Evolutionary conservation across 73 alveolate genomes (phyloP).

Genomic region (Stentor coeruleus): DNA sequence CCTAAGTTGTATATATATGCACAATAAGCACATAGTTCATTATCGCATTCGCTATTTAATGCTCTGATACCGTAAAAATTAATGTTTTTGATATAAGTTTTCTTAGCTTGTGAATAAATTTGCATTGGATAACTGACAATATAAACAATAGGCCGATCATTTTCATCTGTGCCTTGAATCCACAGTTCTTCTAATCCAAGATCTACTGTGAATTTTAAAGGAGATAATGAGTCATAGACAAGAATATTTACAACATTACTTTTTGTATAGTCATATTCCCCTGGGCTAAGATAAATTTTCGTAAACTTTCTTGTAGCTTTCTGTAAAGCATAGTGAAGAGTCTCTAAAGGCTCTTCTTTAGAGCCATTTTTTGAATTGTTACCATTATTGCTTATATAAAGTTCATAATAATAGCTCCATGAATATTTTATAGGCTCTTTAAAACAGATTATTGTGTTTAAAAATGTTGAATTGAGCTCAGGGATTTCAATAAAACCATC

Average conservation of each 20-base stretch:
- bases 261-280: not conserved
- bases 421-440: too few relatives aligned
- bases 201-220: not conserved
- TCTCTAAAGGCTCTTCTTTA: not conserved
- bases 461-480: too few relatives aligned
- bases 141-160: too few relatives aligned
- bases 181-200: not conserved
- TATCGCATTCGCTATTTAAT: not conserved
- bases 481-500: too few relatives aligned
- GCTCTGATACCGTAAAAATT: not conserved
- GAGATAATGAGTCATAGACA: not conserved
- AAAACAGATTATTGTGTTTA: too few relatives aligned
- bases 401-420: not conserved
- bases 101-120: not conserved
- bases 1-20: too few relatives aligned
- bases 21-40: not conserved
- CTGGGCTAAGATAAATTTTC: not conserved
- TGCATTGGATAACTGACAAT: too few relatives aligned
- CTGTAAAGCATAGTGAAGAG: not conserved
- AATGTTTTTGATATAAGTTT: too few relatives aligned
- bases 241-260: not conserved
- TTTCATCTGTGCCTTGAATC: not conserved
- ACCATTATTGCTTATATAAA: not conserved
- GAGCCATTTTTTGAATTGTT: not conserved
- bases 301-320: not conserved